phyloP scores from a whole-genome alignment of 176 grass and related monocot genomes.

The Cenchrus americanus region DNA sequence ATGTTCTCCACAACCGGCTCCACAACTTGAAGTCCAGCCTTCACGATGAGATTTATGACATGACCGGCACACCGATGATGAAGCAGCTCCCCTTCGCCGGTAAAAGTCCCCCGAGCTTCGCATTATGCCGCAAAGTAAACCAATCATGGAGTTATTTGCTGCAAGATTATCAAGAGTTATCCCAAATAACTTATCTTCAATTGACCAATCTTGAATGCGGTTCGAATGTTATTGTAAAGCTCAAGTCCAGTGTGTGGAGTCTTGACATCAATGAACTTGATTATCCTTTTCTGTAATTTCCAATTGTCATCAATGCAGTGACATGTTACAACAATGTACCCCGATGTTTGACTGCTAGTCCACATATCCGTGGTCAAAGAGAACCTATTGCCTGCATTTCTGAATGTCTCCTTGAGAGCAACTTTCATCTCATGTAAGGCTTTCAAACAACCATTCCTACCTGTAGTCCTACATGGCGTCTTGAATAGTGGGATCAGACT shows the following conservation, averaged over 20 bases:
- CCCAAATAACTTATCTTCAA: constrained; percentile 2
- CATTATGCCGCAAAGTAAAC: background rate
- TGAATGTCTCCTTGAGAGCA: background rate
- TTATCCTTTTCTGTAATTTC: background rate
- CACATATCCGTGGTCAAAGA: background rate
- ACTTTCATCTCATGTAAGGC: background rate
- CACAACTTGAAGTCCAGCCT: background rate
- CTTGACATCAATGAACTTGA: constrained; percentile 5
- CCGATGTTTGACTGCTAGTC: background rate
- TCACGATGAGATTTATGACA: background rate
- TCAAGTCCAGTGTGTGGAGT: background rate
- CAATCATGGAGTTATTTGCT: background rate
- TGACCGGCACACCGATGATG: background rate
- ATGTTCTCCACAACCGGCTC: background rate
- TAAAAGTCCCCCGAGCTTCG: background rate
- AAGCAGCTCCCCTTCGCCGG: background rate
- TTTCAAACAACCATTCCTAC: background rate
- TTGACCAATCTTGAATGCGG: background rate
- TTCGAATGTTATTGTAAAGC: background rate
- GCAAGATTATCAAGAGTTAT: background rate
- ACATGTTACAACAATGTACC: background rate
- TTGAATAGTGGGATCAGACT: constrained; percentile 26
- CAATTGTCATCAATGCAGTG: background rate
- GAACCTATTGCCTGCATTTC: background rate
- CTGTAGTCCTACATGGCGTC: background rate